These are phyloP conservation scores for Fraxinus platypoda DNA, from an alignment of 305 asterid species.

Conservation along the genomic window DNA sequence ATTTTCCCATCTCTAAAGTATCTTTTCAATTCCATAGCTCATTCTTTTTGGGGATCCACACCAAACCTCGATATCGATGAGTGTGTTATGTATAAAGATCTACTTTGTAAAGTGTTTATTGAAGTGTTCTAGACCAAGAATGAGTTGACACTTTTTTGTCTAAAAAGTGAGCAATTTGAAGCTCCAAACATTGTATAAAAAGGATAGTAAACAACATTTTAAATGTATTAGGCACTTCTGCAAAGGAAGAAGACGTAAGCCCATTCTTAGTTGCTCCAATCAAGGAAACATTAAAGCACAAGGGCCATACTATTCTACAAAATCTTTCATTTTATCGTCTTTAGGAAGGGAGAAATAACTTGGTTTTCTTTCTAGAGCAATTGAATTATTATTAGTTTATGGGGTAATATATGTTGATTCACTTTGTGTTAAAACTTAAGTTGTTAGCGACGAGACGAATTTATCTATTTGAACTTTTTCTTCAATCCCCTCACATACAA, in stretches of 20 bases:
- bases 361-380: background rate
- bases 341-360: slow-evolving; percentile 17
- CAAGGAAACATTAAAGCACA: slow-evolving; percentile 28
- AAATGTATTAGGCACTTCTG: background rate
- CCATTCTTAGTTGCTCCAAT: slow-evolving; percentile 14
- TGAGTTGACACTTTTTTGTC: background rate
- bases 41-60: background rate
- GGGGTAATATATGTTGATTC: background rate
- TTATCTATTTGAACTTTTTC: background rate
- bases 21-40: background rate
- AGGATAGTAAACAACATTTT: background rate
- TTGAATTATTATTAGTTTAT: background rate
- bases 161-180: background rate
- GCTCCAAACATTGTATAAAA: background rate
- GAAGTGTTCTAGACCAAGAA: background rate
- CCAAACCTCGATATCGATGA: background rate
- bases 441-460: background rate
- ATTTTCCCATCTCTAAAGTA: background rate
- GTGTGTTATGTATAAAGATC: background rate
- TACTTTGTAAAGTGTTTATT: background rate
- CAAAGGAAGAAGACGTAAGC: slow-evolving; percentile 13
- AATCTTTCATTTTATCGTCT: slow-evolving; percentile 29
- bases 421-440: background rate
- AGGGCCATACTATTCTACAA: slow-evolving; percentile 29
- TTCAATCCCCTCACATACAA: background rate